Evolutionary conservation across 2,329 filamentous ascomycete species (phyloP), one percentile per base, ranked within the genome.

Genomic region (Microdochium trichocladiopsis): DNA sequence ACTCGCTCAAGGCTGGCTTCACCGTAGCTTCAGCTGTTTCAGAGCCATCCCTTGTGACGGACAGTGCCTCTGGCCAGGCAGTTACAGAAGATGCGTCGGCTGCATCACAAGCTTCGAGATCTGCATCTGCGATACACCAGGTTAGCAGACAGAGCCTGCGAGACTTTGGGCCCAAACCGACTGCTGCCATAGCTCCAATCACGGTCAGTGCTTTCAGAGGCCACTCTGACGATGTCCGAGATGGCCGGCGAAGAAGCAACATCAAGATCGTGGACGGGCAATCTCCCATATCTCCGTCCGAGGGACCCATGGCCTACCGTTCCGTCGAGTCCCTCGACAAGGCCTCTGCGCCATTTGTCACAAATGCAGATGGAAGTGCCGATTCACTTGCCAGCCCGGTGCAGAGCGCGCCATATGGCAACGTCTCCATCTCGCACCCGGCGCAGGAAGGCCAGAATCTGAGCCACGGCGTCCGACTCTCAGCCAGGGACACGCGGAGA

Each of bases 181-280:
- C 62, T 4, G 60, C 80, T 25, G 69, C 69, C 22, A 62, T 76
- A 41, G 74, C 76, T 1, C 74, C 80, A 3, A 67, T 78, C 12
- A 76, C 76, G 49, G 72, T 78, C 9, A 75, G 66, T 55, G 73
- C 70, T 16, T 73, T 75, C 55, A 73, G 73, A 54, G 78, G 28
- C 28, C 41, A 45, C n/a, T 45, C 41, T 18, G 41, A 45, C 4
- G 41, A 45, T 12, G n/a, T 16, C 21, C 12, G 41, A 45, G 41
- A 45, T 22, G 41, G 18, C 18, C 41, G 41, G 18, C 41, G 41
- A 12, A 45, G 18, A 23, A 45, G 41, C 12, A 45, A 45, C 21
- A 18, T 45, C 41, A 45, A 22, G 41, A 18, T 45, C 41, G 41
- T 45, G 18, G 41, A 78, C 8, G 64, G 69, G 14, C 66, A 72